Percentiles rank a stretch among this genome's conserved stretches.
Evolutionary conservation across 2,329 filamentous ascomycete genomes (phyloP).

Genomic region (Ceratocystis ficicola): DNA sequence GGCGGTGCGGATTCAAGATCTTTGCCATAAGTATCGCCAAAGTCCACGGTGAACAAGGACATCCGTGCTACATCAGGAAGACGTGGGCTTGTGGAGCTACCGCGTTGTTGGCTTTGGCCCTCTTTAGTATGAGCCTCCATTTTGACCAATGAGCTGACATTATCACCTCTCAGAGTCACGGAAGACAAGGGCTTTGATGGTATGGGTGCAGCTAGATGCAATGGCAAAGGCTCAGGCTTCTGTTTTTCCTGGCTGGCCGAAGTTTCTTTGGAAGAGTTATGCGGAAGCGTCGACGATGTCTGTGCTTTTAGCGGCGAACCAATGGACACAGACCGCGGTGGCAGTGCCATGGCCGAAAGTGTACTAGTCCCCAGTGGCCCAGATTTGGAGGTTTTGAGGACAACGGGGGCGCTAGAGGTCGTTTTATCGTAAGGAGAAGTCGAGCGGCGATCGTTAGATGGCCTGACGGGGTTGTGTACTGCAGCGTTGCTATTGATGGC

Average conservation of each 20-base stretch:
- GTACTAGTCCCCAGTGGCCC: background rate
- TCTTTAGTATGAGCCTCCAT: background rate
- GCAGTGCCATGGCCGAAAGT: background rate
- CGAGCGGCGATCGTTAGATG: background rate
- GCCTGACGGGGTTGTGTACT: background rate
- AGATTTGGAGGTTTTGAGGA: background rate
- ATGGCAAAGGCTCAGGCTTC: conserved; percentile 3
- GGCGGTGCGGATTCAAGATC: conserved; percentile 26
- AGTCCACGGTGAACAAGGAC: conserved; percentile 48
- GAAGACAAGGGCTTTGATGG: background rate
- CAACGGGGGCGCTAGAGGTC: background rate
- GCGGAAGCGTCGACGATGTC: background rate
- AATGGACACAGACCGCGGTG: conserved; percentile 1
- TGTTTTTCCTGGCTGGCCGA: background rate
- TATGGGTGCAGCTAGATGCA: background rate
- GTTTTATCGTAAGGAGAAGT: background rate
- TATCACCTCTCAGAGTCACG: background rate
- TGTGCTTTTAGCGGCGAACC: background rate
- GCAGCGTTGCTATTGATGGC: background rate
- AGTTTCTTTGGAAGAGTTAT: background rate
- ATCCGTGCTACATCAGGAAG: conserved; percentile 47
- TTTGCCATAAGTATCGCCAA: conserved; percentile 35
- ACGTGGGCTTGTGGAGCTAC: conserved; percentile 43
- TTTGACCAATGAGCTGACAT: background rate
- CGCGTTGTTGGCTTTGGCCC: conserved; percentile 17